Percentiles rank a stretch among this genome's conserved stretches.
Conservation (phyloP, 2,329 filamentous ascomycete genomes). For the Colletotrichum musae region DNA sequence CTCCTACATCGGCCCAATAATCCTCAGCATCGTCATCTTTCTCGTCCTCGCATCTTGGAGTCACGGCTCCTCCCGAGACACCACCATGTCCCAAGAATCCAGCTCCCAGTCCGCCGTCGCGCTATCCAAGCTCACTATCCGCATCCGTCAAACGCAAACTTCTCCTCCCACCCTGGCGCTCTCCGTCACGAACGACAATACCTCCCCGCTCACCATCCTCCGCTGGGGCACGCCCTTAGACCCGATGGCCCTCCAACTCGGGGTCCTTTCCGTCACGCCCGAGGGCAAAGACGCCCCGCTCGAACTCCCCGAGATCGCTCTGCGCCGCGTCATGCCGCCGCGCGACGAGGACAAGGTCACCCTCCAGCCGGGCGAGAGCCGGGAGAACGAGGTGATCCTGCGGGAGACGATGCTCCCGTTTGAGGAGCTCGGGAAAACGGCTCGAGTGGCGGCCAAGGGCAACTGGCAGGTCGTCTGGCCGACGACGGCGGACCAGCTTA, state of each 20-base stretch:
- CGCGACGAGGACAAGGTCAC: slow-evolving; percentile 54
- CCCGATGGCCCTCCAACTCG: slow-evolving; percentile 56
- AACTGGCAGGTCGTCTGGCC: slow-evolving; percentile 57
- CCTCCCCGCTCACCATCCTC: slow-evolving; percentile 57
- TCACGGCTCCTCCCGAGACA: slow-evolving; percentile 26
- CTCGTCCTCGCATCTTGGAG: slow-evolving; percentile 22
- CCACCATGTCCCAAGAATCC: slow-evolving; percentile 26
- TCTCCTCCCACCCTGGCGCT: slow-evolving; percentile 55
- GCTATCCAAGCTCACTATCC: slow-evolving; percentile 49
- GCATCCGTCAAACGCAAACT: slow-evolving; percentile 51
- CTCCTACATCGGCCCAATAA: slow-evolving; percentile 6
- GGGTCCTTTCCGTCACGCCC: slow-evolving; percentile 57
- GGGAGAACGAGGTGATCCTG: slow-evolving; percentile 54
- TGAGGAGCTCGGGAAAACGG: slow-evolving; percentile 50
- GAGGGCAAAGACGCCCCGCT: slow-evolving; percentile 51
- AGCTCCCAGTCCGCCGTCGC: slow-evolving; percentile 20
- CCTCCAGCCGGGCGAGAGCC: slow-evolving; percentile 54
- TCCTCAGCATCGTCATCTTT: slow-evolving; percentile 26
- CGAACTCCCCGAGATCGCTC: slow-evolving; percentile 53
- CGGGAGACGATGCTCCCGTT: slow-evolving; percentile 53
- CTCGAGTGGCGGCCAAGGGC: slow-evolving; percentile 54
- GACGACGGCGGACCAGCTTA: slow-evolving; percentile 39
- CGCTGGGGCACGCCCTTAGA: slow-evolving; percentile 63
- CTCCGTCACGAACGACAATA: slow-evolving; percentile 57
- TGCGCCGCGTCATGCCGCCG: slow-evolving; percentile 59